These are phyloP conservation scores for Alternaria viburni DNA, from an alignment of 2,329 filamentous ascomycete genomes.

Conservation along the genomic window DNA sequence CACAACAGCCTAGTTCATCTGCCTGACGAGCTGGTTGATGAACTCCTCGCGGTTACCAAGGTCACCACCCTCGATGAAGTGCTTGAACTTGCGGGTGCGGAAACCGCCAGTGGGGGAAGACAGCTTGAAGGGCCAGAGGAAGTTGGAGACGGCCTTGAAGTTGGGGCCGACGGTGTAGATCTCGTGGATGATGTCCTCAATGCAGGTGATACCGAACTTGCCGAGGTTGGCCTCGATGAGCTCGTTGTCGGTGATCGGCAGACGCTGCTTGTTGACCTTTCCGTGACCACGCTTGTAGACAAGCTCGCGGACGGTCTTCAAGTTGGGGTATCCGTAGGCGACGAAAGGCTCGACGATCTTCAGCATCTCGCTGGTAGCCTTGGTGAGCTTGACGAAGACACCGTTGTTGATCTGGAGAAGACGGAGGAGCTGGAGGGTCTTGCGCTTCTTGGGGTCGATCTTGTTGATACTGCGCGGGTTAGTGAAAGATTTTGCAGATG, in stretches of 20 bases:
- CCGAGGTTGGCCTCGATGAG: slow-evolving; percentile 96
- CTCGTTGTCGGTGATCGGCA: slow-evolving; percentile 95
- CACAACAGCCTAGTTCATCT: slow-evolving; percentile 84
- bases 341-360: slow-evolving; percentile 98
- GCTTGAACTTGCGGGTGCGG: slow-evolving; percentile 96
- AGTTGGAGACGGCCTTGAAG: slow-evolving; percentile 98
- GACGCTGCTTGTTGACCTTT: slow-evolving; percentile 98
- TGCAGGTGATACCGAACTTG: slow-evolving; percentile 93
- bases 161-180: slow-evolving; percentile 97
- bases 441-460: slow-evolving; percentile 99
- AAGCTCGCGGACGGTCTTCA: slow-evolving; percentile 98
- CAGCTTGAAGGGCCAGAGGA: slow-evolving; percentile 99
- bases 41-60: slow-evolving; percentile 98
- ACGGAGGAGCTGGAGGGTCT: slow-evolving; percentile 99
- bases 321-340: slow-evolving; percentile 99
- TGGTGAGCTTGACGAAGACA: slow-evolving; percentile 96
- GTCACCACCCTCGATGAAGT: slow-evolving; percentile 99
- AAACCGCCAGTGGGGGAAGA: slow-evolving; percentile 98
- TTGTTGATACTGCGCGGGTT: slow-evolving; percentile 88
- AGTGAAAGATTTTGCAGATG: neutral
- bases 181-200: slow-evolving; percentile 99
- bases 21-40: slow-evolving; percentile 94
- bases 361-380: slow-evolving; percentile 97
- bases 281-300: slow-evolving; percentile 98
- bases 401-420: slow-evolving; percentile 99